Base-by-base conservation (phyloP, 495 filamentous ascomycete genomes). In the Hypoxylon lienhwacheense region DNA sequence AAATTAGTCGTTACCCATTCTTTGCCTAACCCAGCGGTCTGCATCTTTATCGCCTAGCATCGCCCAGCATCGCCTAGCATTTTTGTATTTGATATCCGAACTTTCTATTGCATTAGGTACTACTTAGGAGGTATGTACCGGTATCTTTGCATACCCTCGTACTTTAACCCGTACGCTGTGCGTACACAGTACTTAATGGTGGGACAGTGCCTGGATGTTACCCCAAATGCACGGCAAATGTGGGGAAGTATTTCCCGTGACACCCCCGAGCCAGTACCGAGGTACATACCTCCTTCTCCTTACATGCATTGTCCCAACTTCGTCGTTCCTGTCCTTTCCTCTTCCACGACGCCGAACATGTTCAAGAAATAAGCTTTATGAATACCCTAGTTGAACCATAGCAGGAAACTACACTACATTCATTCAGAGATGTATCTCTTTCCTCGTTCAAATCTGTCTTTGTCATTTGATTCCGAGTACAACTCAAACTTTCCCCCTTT, bases 1-100 rank as follows among this genome's bases (percentile, higher is more conserved):
- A 60, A 35, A 60, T 60, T 60, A 40, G 17, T 28, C 40, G 19
- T 50, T 53, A 47, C 52, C 41, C 53, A 37, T 40, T 51, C 34
- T 52, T 61, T 56, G 58, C 58, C 58, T 61, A 61, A 55, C 58
- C 58, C 51, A 61, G 58, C 58, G 35, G 3, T 47, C 31, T 55
- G 58, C 58, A 61, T 47, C 20, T 25, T 22, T 20, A 8, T 36
- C 35, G 46, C 24, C 46, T 22, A 26, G 34, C 33, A 40, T 46
- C 41, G 42, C 28, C n/a, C n/a, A 41, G 32, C 41, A 12, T 33
- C 8, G 10, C 28, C n/a, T n/a, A n/a, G n/a, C n/a, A n/a, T n/a
- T n/a, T 25, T 28, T 51, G 33, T 37, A 15, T 49, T 11, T 25
- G 21, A 11, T 41, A 35, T 41, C 15, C 43, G 51, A 45, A 50